phyloP scores from a whole-genome alignment of 768 basidiomycete species.

The Gautieria morchelliformis region DNA sequence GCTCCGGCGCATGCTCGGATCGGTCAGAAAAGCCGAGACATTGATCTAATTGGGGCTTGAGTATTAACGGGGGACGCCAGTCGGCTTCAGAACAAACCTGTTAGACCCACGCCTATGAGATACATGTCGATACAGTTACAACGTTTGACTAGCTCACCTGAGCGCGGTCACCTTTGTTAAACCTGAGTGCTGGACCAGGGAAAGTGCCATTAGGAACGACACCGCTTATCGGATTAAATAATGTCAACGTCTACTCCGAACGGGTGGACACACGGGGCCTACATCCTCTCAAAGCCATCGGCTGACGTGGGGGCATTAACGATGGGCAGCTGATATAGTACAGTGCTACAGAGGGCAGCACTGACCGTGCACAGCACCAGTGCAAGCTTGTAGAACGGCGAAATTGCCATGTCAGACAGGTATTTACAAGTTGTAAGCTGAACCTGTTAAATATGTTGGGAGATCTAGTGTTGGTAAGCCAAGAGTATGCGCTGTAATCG shows the following conservation, averaged over 20 bases:
- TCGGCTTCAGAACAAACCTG: neutral
- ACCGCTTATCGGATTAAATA: constrained; percentile 14
- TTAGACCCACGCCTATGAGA: neutral
- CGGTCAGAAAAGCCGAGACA: constrained; percentile 24
- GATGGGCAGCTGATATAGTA: constrained; percentile 20
- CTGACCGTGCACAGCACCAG: neutral
- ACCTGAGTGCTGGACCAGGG: constrained; percentile 32
- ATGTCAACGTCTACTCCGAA: neutral
- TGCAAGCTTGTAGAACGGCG: neutral
- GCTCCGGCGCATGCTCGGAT: constrained; percentile 24
- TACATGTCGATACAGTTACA: neutral
- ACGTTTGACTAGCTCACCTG: neutral
- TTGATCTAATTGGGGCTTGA: constrained; percentile 21
- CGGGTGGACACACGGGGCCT: constrained; percentile 9
- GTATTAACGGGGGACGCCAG: constrained; percentile 12
- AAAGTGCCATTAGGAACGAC: constrained; percentile 33
- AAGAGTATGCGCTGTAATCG: too few relatives aligned
- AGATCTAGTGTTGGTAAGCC: too few relatives aligned
- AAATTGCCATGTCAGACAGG: neutral
- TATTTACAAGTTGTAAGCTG: neutral
- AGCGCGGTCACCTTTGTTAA: constrained; percentile 34
- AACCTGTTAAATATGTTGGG: neutral
- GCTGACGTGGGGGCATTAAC: constrained; percentile 29
- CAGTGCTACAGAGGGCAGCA: neutral
- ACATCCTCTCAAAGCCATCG: constrained; percentile 28